A percentile compares a stretch with the other conserved stretches of the same genome.
Conservation (phyloP, 345 rosid genomes). For the Litchi chinensis region DNA sequence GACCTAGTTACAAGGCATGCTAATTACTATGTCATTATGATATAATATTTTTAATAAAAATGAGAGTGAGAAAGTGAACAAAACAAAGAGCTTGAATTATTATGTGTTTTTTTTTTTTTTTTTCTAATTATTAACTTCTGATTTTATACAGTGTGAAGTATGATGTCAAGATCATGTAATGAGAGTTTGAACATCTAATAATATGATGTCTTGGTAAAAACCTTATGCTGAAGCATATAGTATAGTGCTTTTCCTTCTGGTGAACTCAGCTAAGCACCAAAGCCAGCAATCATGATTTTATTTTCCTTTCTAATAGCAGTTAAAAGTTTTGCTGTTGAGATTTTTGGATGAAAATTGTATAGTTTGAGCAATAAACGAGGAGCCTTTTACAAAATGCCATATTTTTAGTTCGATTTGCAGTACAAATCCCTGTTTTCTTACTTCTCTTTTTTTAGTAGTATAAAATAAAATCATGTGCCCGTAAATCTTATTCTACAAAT, state of each 20-base stretch:
- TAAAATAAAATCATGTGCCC: constrained; percentile 9
- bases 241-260: background rate
- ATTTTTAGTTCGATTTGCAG: background rate
- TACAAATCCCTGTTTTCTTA: background rate
- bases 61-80: background rate
- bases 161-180: background rate
- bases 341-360: background rate
- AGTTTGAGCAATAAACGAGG: background rate
- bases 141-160: background rate
- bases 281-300: background rate
- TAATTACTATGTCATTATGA: background rate
- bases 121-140: background rate
- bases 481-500: background rate
- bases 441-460: background rate
- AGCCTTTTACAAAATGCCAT: background rate
- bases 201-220: background rate
- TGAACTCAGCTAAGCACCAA: background rate
- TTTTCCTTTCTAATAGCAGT: background rate
- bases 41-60: background rate
- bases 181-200: background rate
- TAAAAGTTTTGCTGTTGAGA: background rate
- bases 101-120: constrained; percentile 1
- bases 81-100: background rate
- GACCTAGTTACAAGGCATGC: background rate
- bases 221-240: background rate